These are phyloP conservation scores for Neurospora intermedia DNA, from an alignment of 495 filamentous ascomycete species.

Conservation along the genomic window DNA sequence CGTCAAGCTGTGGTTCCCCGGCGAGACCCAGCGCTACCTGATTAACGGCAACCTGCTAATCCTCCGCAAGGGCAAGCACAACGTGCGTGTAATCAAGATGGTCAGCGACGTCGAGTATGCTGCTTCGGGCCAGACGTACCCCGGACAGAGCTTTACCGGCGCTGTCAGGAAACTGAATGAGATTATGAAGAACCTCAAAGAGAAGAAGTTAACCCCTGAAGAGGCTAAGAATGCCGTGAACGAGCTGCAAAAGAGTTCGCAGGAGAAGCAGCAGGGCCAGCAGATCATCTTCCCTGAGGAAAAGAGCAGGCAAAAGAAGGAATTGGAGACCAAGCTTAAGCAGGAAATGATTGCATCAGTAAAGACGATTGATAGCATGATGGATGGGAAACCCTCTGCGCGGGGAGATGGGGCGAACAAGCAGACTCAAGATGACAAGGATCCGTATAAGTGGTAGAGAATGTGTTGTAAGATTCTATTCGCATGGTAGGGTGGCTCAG, in stretches of 20 bases:
- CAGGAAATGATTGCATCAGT: slow-evolving; percentile 7
- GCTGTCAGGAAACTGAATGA: slow-evolving; percentile 21
- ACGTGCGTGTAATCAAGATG: slow-evolving; percentile 61
- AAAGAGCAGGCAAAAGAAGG: slow-evolving; percentile 4
- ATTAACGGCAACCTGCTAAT: slow-evolving; percentile 54
- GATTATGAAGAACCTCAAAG: slow-evolving; percentile 12
- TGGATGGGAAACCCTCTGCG: background rate
- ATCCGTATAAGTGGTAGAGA: background rate
- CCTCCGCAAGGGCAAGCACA: slow-evolving; percentile 70
- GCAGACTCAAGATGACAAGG: background rate
- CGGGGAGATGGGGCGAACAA: background rate
- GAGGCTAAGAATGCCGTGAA: slow-evolving; percentile 8
- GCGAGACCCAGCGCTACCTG: slow-evolving; percentile 50
- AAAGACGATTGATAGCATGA: background rate
- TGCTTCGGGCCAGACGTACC: slow-evolving; percentile 29
- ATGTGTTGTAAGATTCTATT: background rate
- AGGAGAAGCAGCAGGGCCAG: slow-evolving; percentile 21
- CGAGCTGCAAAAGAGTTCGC: slow-evolving; percentile 14
- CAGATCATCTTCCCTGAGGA: slow-evolving; percentile 13
- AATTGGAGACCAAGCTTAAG: slow-evolving; percentile 11
- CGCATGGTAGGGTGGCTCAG: background rate
- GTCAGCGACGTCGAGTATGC: slow-evolving; percentile 60
- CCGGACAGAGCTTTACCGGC: slow-evolving; percentile 32
- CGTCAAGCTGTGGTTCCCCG: slow-evolving; percentile 44
- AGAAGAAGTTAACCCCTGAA: slow-evolving; percentile 1